Conservation (phyloP, 108 stramenopile genomes). For the Pseudonitzschia pungens region DNA sequence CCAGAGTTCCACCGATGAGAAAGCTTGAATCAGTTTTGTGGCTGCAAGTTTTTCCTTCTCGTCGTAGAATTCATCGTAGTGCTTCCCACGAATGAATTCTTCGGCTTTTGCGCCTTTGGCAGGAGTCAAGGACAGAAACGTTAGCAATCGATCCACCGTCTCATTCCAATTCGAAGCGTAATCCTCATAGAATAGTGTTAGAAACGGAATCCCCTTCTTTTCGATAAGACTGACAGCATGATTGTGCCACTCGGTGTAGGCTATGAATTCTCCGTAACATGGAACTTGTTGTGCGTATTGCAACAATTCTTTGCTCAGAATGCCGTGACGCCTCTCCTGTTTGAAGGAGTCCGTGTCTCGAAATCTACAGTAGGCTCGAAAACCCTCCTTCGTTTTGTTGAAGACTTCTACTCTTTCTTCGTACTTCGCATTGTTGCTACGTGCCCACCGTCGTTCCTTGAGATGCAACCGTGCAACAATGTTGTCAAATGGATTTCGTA, state of each 20-base stretch:
- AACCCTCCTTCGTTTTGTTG: constrained; percentile 41
- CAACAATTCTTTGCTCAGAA: constrained; percentile 20
- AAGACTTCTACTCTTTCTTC: constrained; percentile 2
- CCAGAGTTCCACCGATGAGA: constrained; percentile 25
- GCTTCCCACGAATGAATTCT: constrained; percentile 33
- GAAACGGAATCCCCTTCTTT: constrained; percentile 38
- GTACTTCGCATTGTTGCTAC: constrained; percentile 24
- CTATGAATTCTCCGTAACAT: constrained; percentile 67
- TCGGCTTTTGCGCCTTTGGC: constrained; percentile 16
- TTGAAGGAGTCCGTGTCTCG: constrained; percentile 35
- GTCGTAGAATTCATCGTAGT: constrained; percentile 27
- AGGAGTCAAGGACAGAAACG: constrained; percentile 44
- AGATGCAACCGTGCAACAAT: constrained; percentile 67
- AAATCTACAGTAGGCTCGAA: constrained; percentile 58
- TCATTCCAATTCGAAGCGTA: constrained; percentile 49
- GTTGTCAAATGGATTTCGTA: constrained; percentile 77
- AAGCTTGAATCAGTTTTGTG: constrained; percentile 13
- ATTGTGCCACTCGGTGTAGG: constrained; percentile 73
- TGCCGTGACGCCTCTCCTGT: constrained; percentile 21
- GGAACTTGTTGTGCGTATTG: constrained; percentile 36
- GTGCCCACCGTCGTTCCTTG: constrained; percentile 40
- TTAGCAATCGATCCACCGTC: constrained; percentile 41
- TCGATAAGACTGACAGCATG: constrained; percentile 31
- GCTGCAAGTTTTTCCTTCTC: constrained; percentile 9
- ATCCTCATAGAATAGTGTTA: constrained; percentile 60